A percentile compares a stretch with the other conserved stretches of the same genome.
These are phyloP conservation scores for Trichoderma arundinaceum DNA, from an alignment of 2,329 filamentous ascomycete species.

Conservation along the genomic window DNA sequence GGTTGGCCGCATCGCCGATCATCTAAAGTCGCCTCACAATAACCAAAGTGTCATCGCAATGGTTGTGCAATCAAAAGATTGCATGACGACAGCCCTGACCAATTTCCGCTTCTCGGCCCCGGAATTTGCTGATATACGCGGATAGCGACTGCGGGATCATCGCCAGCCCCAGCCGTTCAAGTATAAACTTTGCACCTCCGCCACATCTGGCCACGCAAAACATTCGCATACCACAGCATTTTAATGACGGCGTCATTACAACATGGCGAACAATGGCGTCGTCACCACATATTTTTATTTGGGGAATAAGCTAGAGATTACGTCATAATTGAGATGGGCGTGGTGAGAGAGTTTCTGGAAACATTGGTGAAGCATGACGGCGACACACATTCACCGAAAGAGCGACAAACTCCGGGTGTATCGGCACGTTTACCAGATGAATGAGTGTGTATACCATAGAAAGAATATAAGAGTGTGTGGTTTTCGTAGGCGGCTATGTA, in stretches of 20 bases:
- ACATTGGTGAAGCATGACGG: background rate
- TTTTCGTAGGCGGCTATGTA: background rate
- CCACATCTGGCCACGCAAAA: conserved; percentile 19
- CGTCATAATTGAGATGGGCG: conserved; percentile 1
- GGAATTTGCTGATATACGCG: background rate
- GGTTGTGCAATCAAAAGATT: background rate
- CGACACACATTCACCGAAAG: background rate
- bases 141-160: conserved; percentile 6
- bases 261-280: conserved; percentile 15
- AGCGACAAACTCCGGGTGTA: conserved; percentile 8
- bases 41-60: background rate
- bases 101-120: background rate
- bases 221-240: conserved; percentile 4
- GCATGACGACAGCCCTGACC: background rate
- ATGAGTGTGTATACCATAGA: background rate
- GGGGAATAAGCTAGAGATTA: background rate
- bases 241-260: conserved; percentile 21
- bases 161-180: background rate
- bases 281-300: background rate
- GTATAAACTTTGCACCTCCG: conserved; percentile 23
- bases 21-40: too few relatives aligned
- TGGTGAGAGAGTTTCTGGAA: background rate
- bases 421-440: conserved; percentile 4
- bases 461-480: background rate
- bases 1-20: too few relatives aligned